Percentiles rank a stretch among this genome's conserved stretches.
Conservation (phyloP, 1,284 basidiomycete genomes). For the Peniophora sp. region DNA sequence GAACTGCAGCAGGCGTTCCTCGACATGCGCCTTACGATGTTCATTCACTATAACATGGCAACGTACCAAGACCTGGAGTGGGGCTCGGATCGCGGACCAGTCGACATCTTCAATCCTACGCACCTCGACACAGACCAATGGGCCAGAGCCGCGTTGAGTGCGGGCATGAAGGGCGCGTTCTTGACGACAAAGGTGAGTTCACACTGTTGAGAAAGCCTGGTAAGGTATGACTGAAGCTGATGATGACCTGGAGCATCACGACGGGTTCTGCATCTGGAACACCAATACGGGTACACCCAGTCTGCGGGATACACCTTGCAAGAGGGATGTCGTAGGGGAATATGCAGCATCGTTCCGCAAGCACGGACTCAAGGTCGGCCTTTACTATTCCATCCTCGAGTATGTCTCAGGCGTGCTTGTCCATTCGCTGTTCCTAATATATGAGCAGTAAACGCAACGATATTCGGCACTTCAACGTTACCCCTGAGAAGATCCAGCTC, state of each 20-base stretch:
- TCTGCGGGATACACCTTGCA: constrained; percentile 2
- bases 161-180: constrained; percentile 7
- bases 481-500: constrained; percentile 5
- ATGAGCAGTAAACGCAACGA: constrained; percentile 5
- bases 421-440: neutral
- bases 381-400: constrained; percentile 9
- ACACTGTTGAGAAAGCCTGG: neutral
- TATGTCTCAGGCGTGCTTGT: neutral
- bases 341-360: constrained; percentile 7
- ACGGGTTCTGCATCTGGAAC: constrained; percentile 9
- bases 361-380: constrained; percentile 5
- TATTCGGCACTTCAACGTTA: constrained; percentile 8
- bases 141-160: constrained; percentile 3
- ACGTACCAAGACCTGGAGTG: constrained; percentile 9
- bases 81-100: constrained; percentile 5
- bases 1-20: constrained; percentile 7
- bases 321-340: constrained; percentile 3
- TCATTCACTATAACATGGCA: constrained; percentile 10
- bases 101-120: constrained; percentile 5
- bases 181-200: constrained; percentile 7
- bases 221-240: neutral
- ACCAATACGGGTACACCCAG: constrained; percentile 7
- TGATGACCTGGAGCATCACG: constrained; percentile 4
- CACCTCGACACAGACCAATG: constrained; percentile 9
- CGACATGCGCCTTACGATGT: constrained; percentile 8